A percentile compares a stretch with the other conserved stretches of the same genome.
phyloP scores from a whole-genome alignment of 2,329 filamentous ascomycete species.

The Venturia effusa region DNA sequence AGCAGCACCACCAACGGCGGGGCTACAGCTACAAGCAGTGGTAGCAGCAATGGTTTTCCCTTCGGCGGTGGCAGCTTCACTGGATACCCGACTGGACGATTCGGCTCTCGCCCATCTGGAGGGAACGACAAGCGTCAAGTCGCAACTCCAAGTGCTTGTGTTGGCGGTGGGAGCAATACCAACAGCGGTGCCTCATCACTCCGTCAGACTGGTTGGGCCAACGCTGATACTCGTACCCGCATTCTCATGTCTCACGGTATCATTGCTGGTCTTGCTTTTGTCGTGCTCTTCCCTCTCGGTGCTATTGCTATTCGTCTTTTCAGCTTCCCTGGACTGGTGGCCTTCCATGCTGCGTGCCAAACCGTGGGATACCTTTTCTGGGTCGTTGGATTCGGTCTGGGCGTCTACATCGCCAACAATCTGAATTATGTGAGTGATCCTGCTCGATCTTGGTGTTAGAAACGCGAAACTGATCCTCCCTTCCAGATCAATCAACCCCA shows the following conservation, averaged over 20 bases:
- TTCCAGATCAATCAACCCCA: conserved; percentile 31
- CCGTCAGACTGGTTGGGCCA: neutral
- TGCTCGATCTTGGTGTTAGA: neutral
- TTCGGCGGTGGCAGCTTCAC: neutral
- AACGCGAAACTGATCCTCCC: neutral
- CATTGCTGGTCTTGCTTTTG: conserved; percentile 33
- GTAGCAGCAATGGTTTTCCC: neutral
- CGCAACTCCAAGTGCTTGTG: neutral
- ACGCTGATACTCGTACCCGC: conserved; percentile 13
- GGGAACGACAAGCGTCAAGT: conserved; percentile 8
- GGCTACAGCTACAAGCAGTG: conserved; percentile 8
- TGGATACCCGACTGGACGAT: neutral
- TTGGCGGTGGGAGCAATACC: conserved; percentile 10
- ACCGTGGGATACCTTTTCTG: conserved; percentile 36
- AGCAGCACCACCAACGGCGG: neutral
- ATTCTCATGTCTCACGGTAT: conserved; percentile 34
- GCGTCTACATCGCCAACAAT: conserved; percentile 36
- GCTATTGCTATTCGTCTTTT: conserved; percentile 32
- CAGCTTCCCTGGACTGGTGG: conserved; percentile 31
- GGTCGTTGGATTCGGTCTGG: conserved; percentile 39
- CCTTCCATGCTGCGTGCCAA: conserved; percentile 38
- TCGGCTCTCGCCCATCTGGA: conserved; percentile 3
- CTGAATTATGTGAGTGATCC: conserved; percentile 16
- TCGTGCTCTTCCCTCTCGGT: conserved; percentile 34
- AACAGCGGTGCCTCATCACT: conserved; percentile 12